phyloP scores from a whole-genome alignment of 225 moss, liverwort and hornwort species.

The Pseudoscleropodium purum region DNA sequence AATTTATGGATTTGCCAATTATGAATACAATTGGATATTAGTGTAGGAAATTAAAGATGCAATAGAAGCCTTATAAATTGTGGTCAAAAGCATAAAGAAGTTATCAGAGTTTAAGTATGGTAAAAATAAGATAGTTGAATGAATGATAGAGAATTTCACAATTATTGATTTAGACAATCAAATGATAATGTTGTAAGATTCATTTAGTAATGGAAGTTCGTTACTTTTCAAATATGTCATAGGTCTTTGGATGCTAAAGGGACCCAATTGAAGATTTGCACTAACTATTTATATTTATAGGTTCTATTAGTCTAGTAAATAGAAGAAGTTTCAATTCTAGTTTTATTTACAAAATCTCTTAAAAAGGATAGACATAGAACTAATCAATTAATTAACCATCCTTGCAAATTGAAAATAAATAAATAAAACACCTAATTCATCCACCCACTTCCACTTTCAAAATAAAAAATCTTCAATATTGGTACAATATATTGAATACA shows the following conservation, averaged over 20 bases:
- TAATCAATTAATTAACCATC: not conserved
- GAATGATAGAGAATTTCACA: not conserved
- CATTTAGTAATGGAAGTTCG: not conserved
- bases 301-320: fast-evolving
- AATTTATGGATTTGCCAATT: no score
- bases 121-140: not conserved
- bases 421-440: not conserved
- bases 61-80: not conserved
- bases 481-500: not conserved
- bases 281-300: no score
- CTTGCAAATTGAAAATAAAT: not conserved
- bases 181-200: not conserved
- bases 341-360: not conserved
- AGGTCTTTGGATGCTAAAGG: not conserved
- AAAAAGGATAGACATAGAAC: fast-evolving
- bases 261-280: not conserved
- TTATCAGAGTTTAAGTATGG: no score
- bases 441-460: not conserved
- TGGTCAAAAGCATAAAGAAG: not conserved
- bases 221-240: not conserved
- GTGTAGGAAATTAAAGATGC: no score
- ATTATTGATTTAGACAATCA: not conserved
- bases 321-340: not conserved
- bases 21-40: not conserved
- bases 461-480: fast-evolving